A percentile compares a stretch with the other conserved stretches of the same genome.
phyloP scores from a whole-genome alignment of 2,329 filamentous ascomycete genomes.

The Emergomyces orientalis region DNA sequence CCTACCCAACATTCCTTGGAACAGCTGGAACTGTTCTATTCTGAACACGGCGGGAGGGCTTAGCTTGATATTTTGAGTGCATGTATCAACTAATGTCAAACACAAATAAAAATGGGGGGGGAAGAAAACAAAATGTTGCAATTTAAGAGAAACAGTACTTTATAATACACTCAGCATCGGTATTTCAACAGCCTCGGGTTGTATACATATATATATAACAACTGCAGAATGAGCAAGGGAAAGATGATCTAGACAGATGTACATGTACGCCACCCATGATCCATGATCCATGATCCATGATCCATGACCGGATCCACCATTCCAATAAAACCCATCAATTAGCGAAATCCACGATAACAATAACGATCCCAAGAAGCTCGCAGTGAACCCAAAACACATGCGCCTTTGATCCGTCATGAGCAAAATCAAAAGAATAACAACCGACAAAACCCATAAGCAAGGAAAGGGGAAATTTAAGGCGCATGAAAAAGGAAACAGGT shows the following conservation, averaged over 20 bases:
- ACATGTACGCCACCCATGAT: background rate
- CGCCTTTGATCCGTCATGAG: background rate
- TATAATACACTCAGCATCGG: background rate
- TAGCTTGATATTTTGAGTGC: no score
- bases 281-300: background rate
- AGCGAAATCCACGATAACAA: background rate
- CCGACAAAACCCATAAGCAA: background rate
- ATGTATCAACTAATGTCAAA: no score
- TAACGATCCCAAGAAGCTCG: background rate
- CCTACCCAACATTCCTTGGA: background rate
- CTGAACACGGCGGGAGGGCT: no score
- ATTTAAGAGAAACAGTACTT: background rate
- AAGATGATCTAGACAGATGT: background rate
- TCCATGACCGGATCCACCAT: background rate
- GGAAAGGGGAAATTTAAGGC: background rate
- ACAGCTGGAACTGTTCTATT: background rate
- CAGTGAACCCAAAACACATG: background rate
- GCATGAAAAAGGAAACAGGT: background rate
- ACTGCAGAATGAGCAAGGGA: background rate
- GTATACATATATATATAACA: background rate
- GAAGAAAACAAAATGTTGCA: constrained; percentile 14
- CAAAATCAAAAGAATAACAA: background rate
- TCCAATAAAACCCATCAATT: background rate
- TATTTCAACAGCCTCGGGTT: background rate
- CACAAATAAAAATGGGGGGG: no score